Percentiles rank a stretch among this genome's conserved stretches.
Conservation (phyloP, 1,284 basidiomycete species). For the Cutaneotrichosporon curvatum region DNA sequence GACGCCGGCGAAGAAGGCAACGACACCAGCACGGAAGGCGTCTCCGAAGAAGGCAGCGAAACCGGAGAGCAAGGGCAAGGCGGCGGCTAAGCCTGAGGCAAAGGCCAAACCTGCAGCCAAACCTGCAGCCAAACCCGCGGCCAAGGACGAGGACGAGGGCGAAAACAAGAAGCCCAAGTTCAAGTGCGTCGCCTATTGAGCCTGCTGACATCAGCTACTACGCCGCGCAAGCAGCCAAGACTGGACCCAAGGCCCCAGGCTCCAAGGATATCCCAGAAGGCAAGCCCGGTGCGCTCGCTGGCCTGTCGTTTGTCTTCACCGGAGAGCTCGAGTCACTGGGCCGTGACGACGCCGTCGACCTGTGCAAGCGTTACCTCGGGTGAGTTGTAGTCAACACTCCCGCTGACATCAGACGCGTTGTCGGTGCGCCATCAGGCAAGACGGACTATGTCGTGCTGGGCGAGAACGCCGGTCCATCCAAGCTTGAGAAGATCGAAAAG, state of each 20-base stretch:
- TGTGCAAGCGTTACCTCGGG: constrained; percentile 91
- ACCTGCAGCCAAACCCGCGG: constrained; percentile 3
- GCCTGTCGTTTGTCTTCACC: constrained; percentile 89
- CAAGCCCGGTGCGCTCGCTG: constrained; percentile 70
- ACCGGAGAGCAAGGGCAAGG: constrained; percentile 1
- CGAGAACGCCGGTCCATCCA: constrained; percentile 76
- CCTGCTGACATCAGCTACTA: constrained; percentile 38
- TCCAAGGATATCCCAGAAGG: constrained; percentile 71
- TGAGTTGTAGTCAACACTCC: constrained; percentile 45
- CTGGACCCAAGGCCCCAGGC: constrained; percentile 60
- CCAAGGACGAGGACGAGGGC: constrained; percentile 14
- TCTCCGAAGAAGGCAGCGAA: constrained; percentile 26
- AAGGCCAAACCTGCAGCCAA: constrained; percentile 17
- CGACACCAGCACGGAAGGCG: constrained; percentile 2
- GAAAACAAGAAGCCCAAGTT: constrained; percentile 36
- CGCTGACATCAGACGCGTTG: constrained; percentile 60
- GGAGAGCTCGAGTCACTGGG: constrained; percentile 83
- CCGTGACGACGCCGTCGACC: constrained; percentile 76
- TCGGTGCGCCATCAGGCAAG: constrained; percentile 77
- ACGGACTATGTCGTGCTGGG: constrained; percentile 89
- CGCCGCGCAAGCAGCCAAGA: constrained; percentile 57
- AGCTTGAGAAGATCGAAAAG: constrained; percentile 69
- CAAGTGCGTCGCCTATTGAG: constrained; percentile 28
- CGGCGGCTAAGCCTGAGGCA: not conserved
- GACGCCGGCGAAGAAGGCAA: constrained; percentile 23